Evolutionary conservation across 768 basidiomycete genomes (phyloP).

Genomic region (Collybiopsis luxurians): DNA sequence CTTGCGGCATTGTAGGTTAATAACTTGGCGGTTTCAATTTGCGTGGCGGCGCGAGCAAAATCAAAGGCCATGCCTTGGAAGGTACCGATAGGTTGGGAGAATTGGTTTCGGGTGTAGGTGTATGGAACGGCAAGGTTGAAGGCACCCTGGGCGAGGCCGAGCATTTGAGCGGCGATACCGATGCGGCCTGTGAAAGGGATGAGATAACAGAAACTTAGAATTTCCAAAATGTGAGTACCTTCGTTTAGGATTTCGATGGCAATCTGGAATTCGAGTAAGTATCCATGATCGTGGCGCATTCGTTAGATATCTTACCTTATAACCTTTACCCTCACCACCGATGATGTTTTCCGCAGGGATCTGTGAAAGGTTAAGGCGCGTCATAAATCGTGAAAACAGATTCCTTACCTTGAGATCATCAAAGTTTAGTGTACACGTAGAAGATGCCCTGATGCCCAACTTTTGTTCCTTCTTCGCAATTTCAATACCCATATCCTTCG

Average conservation of each 20-base stretch:
- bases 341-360: slow-evolving; percentile 83
- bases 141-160: slow-evolving; percentile 95
- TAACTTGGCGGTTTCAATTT: slow-evolving; percentile 87
- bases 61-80: slow-evolving; percentile 98
- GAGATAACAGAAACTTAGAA: background rate
- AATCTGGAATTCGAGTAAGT: slow-evolving; percentile 42
- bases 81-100: slow-evolving; percentile 88
- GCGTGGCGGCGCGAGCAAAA: slow-evolving; percentile 84
- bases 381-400: background rate
- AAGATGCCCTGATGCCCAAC: slow-evolving; percentile 93
- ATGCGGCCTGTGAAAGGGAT: slow-evolving; percentile 62
- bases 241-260: slow-evolving; percentile 98
- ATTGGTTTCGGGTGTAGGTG: slow-evolving; percentile 91
- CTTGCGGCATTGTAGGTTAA: slow-evolving; percentile 97
- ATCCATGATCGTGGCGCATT: background rate
- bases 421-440: slow-evolving; percentile 92
- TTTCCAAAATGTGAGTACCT: slow-evolving; percentile 36
- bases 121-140: slow-evolving; percentile 96
- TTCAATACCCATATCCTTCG: slow-evolving; percentile 94
- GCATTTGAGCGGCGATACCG: slow-evolving; percentile 98
- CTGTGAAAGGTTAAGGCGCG: background rate
- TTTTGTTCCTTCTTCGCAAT: slow-evolving; percentile 99
- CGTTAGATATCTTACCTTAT: slow-evolving; percentile 53
- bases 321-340: slow-evolving; percentile 89
- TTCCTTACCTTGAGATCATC: slow-evolving; percentile 75